Evolutionary conservation across 176 grass and related monocot genomes (phyloP), one percentile per base, ranked within the genome.

Genomic region (Cenchrus purpureus): DNA sequence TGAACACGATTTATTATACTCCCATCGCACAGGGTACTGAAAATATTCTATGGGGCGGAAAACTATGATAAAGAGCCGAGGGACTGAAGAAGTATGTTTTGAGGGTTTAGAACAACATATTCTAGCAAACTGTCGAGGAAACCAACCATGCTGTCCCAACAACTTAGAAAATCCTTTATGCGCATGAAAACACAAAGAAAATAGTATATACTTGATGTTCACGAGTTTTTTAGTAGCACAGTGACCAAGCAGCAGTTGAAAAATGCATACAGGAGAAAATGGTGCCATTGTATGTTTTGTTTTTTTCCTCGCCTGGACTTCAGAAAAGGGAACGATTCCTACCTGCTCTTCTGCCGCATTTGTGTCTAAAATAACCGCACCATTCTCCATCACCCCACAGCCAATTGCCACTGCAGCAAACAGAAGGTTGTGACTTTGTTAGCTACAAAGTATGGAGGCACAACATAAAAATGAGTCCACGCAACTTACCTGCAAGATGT

Each of bases 301-400:
- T 53, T 78, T 78, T 58, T 66, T 66, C 15, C 7, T 44, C 51
- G 0, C 20, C 13, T 29, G 8, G 15, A 60, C 20, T 59, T 73
- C 8, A 59, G 28, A 15, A 28, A 3, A 59, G 4, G 45, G 57
- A 79, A 44, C 4, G 29, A 32, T 52, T 64, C 53, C 6, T 92
- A 94, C 97, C 91, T 94, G 63, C 74, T 98, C 97, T 98, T 98
- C 97, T 84, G 85, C 72, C 25, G 83, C 89, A 14, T 19, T 92
- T 42, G 91, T 87, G 84, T 98, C 97, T 87, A 95, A 89, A 86
- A 94, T 92, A 54, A 95, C 74, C 7, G 62, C 84, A 82, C 86
- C 91, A 61, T 82, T 79, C 65, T 89, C 78, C 78, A 91, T 82
- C 31, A 98, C 87, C 25, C 93, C 97, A 57, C 97, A 98, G 70